Evolutionary conservation across 768 basidiomycete genomes (phyloP), one percentile per base, ranked within the genome.

Genomic region (Psilocybe cyanescens): DNA sequence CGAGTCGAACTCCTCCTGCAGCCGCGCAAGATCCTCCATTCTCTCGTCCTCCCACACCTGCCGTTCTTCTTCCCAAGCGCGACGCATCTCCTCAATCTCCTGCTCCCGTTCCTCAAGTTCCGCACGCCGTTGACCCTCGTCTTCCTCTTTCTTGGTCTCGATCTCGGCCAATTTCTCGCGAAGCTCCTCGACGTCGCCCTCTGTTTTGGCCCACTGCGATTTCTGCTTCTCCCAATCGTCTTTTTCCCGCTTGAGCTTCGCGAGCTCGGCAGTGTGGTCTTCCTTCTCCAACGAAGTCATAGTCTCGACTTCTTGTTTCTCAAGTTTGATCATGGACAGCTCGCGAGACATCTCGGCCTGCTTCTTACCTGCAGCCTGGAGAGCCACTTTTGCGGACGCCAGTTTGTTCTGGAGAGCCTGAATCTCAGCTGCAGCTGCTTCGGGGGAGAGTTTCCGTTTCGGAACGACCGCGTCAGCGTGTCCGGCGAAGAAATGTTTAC

Each of bases 401-500:
- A 94, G 76, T 71, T 86, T 87, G 60, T 83, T 82, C 67, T 94
- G 90, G 17, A 94, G 79, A 4, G 78, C 72, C 12, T 75, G 59
- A 7, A 87, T 73, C 59, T 86, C 84, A 2, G 74, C 68, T 2
- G 78, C 73, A 12, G 80, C 74, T 9, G 82, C 74, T 30, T 81
- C 78, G 0, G 83, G 75, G 3, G 79, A 77, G 45, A 79, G 73
- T 31, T 77, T 76, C 45, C 75, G 68, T 48, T 71, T 75, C 0
- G 90, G 91, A 0, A 90, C 76, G 16, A 90, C 75, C 4, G 91
- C 83, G 47, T 87, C 82, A 3, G 83, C 86, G 65, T 94, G 90
- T 0, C 94, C 93, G 0, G 94, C 91, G 65, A 94, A 94, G 56
- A 95, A 79, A 75, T 94, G 92, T 0, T 89, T 86, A 11, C 92